These are phyloP conservation scores for Melaleuca quinquenervia DNA, from an alignment of 345 rosid species.

Conservation along the genomic window DNA sequence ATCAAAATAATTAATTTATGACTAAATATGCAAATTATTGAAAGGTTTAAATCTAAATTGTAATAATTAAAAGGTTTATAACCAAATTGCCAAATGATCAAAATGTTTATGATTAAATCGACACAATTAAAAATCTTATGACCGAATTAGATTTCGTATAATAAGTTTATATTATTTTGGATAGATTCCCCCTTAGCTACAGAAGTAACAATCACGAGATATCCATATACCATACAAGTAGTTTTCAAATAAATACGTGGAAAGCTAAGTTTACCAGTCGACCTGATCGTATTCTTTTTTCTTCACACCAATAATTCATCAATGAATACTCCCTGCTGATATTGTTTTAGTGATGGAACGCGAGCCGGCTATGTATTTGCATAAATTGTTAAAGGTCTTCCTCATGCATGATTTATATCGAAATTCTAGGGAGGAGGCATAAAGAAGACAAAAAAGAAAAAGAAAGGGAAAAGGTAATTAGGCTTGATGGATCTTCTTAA, in stretches of 20 bases:
- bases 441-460: not conserved
- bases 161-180: too few relatives aligned
- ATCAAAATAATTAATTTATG: too few relatives aligned
- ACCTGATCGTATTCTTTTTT: not conserved
- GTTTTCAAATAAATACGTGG: not conserved
- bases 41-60: too few relatives aligned
- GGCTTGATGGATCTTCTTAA: not conserved
- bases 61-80: too few relatives aligned
- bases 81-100: too few relatives aligned
- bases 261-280: not conserved
- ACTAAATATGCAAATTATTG: too few relatives aligned
- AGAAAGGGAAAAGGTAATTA: not conserved
- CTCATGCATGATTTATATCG: not conserved
- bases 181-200: too few relatives aligned
- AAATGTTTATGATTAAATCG: too few relatives aligned
- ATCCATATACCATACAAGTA: not conserved
- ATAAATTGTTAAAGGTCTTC: not conserved
- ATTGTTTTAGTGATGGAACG: accelerated
- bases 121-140: too few relatives aligned
- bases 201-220: not conserved
- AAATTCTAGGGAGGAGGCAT: not conserved
- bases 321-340: not conserved
- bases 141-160: too few relatives aligned
- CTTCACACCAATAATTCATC: not conserved
- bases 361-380: not conserved